Percentiles rank a stretch among this genome's conserved stretches.
Evolutionary conservation across 176 grass and related monocot species (phyloP).

Genomic region (Raddia distichophylla): DNA sequence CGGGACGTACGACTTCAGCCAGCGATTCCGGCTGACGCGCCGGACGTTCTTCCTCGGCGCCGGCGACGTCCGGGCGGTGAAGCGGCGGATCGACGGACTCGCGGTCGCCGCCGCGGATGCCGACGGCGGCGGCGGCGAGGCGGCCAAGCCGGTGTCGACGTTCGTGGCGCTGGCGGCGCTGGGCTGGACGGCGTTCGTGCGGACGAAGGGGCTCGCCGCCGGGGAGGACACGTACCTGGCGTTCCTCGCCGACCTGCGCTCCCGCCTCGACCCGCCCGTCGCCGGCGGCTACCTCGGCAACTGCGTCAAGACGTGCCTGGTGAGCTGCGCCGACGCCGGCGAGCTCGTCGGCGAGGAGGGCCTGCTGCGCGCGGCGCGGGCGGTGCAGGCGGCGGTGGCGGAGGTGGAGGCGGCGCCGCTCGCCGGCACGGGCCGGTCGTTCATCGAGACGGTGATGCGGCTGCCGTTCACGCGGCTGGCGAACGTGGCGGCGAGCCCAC

Average conservation of each 20-base stretch:
- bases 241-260: conserved; percentile 53
- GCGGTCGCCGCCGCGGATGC: no score
- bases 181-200: conserved; percentile 47
- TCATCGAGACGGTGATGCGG: conserved; percentile 26
- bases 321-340: conserved; percentile 11
- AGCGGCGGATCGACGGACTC: conserved; percentile 27
- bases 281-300: conserved; percentile 51
- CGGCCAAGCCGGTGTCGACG: conserved; percentile 43
- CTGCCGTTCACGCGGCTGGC: conserved; percentile 22
- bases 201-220: background rate
- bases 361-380: conserved; percentile 4
- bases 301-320: conserved; percentile 33
- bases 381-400: conserved; percentile 40
- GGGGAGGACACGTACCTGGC: conserved; percentile 47
- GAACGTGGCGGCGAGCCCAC: conserved; percentile 53
- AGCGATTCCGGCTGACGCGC: conserved; percentile 37
- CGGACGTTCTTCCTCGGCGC: conserved; percentile 40
- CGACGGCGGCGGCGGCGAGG: background rate
- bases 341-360: conserved; percentile 27
- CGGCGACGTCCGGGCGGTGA: conserved; percentile 9
- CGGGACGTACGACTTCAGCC: conserved; percentile 1
- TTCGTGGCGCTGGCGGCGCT: conserved; percentile 49
- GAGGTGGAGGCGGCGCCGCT: conserved; percentile 45
- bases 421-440: background rate
- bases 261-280: conserved; percentile 43